These are phyloP conservation scores for Cetradonia linearis DNA, from an alignment of 495 filamentous ascomycete species.

Conservation along the genomic window DNA sequence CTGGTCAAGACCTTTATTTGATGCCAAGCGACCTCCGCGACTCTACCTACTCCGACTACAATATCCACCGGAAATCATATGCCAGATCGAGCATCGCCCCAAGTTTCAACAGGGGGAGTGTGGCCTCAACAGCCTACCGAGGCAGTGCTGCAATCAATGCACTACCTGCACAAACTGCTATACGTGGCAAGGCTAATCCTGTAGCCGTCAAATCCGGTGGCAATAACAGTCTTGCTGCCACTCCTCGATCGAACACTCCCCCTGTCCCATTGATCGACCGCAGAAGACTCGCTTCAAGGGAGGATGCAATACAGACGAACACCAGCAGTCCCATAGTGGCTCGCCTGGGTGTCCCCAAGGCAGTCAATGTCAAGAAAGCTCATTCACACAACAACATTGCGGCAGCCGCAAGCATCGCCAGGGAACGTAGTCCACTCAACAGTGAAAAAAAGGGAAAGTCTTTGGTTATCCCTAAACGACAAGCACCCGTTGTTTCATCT, in stretches of 20 bases:
- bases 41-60: conserved; percentile 66
- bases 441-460: conserved; percentile 13
- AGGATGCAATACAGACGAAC: conserved; percentile 16
- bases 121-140: conserved; percentile 87
- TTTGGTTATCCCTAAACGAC: conserved; percentile 15
- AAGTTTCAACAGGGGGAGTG: conserved; percentile 59
- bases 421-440: conserved; percentile 7
- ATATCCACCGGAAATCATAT: conserved; percentile 56
- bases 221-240: conserved; percentile 29
- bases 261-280: conserved; percentile 21
- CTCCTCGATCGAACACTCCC: conserved; percentile 22
- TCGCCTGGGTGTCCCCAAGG: conserved; percentile 24
- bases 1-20: conserved; percentile 71
- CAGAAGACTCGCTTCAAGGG: conserved; percentile 9
- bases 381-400: conserved; percentile 18
- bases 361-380: conserved; percentile 24
- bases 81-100: conserved; percentile 48
- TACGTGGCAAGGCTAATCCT: conserved; percentile 75
- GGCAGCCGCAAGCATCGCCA: conserved; percentile 9
- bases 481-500: conserved; percentile 17
- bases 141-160: conserved; percentile 75
- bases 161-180: conserved; percentile 71
- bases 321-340: conserved; percentile 26
- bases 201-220: conserved; percentile 65
- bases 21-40: conserved; percentile 85